Conservation (phyloP, 2,329 filamentous ascomycete species). For the Pezicula rhizophila region DNA sequence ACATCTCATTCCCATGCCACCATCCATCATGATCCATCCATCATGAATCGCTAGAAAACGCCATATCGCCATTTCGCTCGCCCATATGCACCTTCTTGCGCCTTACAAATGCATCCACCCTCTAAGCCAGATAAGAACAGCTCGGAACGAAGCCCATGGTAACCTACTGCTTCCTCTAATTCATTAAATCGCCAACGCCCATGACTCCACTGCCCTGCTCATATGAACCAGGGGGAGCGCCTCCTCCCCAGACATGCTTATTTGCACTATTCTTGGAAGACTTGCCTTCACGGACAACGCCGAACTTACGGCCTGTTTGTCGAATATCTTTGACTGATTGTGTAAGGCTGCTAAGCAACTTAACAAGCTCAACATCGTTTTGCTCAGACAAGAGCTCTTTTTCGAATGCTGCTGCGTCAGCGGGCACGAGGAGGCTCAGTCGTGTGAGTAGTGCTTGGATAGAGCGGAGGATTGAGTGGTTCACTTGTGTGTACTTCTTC, state of each 20-base stretch:
- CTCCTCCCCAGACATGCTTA: constrained; percentile 2
- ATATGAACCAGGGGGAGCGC: not conserved
- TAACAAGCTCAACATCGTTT: constrained; percentile 77
- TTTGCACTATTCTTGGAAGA: constrained; percentile 1
- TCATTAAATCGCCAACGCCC: constrained; percentile 10
- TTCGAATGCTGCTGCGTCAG: constrained; percentile 58
- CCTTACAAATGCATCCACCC: constrained; percentile 13
- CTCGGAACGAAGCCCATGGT: not conserved
- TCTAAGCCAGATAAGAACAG: too few relatives aligned
- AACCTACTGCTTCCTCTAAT: constrained; percentile 2
- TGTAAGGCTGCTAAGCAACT: constrained; percentile 69
- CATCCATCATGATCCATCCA: not conserved
- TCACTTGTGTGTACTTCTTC: constrained; percentile 21
- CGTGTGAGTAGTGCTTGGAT: constrained; percentile 82
- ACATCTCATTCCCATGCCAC: constrained; percentile 1
- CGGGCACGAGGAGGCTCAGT: constrained; percentile 72
- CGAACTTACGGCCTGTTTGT: constrained; percentile 70
- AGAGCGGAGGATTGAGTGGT: constrained; percentile 75
- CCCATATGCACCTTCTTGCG: constrained; percentile 4
- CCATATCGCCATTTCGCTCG: constrained; percentile 7
- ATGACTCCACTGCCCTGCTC: not conserved
- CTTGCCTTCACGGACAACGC: constrained; percentile 43
- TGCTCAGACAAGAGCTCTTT: constrained; percentile 69
- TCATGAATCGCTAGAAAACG: constrained; percentile 14
- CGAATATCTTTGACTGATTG: constrained; percentile 65